These are phyloP conservation scores for Cladosporium halotolerans DNA, from an alignment of 2,329 filamentous ascomycete genomes.

Conservation along the genomic window DNA sequence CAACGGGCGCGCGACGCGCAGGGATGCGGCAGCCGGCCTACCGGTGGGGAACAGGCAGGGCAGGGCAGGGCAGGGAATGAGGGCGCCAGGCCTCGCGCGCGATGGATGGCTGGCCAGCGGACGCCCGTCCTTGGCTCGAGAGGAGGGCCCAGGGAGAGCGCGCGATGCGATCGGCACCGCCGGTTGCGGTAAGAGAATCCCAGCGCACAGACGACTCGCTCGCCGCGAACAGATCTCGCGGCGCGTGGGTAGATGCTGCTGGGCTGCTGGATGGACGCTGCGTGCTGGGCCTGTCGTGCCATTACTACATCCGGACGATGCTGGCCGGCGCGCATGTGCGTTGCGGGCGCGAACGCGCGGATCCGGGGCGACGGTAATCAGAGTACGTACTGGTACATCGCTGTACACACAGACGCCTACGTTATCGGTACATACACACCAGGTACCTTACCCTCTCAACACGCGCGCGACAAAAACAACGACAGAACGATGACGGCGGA, in stretches of 20 bases:
- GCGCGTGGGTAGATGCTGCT: constrained; percentile 4
- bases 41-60: constrained; percentile 2
- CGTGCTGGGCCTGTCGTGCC: not conserved
- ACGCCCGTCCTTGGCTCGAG: not conserved
- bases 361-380: too few species aligned
- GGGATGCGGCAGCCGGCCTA: constrained; percentile 8
- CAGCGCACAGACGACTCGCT: constrained; percentile 6
- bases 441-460: not conserved
- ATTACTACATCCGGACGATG: too few species aligned
- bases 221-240: constrained; percentile 8
- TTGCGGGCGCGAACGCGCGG: not conserved
- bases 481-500: too few species aligned
- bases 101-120: constrained; percentile 1
- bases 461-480: constrained; percentile 1
- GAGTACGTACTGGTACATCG: too few species aligned
- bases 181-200: not conserved
- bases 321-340: constrained; percentile 1
- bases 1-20: constrained; percentile 7
- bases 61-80: not conserved
- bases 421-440: not conserved
- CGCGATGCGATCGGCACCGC: constrained; percentile 4
- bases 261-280: not conserved
- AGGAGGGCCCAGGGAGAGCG: not conserved
- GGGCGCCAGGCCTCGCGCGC: not conserved
- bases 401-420: too few species aligned